Percentiles rank a stretch among this genome's conserved stretches.
phyloP scores from a whole-genome alignment of 352 stramenopile species.

The Blastocystis hominis region DNA sequence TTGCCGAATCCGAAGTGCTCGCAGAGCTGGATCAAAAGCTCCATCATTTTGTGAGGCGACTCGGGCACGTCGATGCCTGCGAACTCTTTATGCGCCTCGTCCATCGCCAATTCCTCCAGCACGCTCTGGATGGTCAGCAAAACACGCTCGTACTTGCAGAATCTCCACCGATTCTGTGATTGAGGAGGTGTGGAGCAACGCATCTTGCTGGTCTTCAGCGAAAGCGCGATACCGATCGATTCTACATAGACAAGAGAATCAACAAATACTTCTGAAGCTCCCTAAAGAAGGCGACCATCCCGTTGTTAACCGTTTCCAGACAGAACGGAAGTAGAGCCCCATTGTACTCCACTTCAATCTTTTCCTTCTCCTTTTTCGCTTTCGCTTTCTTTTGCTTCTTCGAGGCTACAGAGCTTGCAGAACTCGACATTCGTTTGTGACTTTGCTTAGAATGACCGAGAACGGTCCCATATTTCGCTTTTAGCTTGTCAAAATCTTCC shows the following conservation, averaged over 20 bases:
- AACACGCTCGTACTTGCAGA: background rate
- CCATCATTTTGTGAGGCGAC: background rate
- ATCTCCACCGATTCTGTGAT: conserved; percentile 3
- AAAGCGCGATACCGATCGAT: background rate
- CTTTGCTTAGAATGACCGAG: background rate
- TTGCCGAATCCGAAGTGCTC: background rate
- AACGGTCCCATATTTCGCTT: background rate
- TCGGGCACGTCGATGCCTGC: background rate
- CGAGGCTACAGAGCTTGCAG: background rate
- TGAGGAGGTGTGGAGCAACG: conserved; percentile 12
- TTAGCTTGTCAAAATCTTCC: background rate
- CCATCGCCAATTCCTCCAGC: background rate
- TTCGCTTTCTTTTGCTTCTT: conserved; percentile 1
- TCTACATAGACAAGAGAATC: background rate
- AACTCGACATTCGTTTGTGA: background rate
- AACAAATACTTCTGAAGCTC: background rate
- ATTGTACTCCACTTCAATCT: conserved; percentile 27
- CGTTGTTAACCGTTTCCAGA: conserved; percentile 24
- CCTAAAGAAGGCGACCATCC: conserved; percentile 4
- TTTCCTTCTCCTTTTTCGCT: background rate
- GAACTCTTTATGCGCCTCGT: background rate
- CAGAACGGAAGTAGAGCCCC: conserved; percentile 22
- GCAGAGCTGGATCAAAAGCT: background rate
- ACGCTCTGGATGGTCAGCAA: background rate
- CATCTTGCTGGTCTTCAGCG: background rate